Base-by-base conservation (phyloP, 176 grass and related monocot genomes). In the Lolium perenne region DNA sequence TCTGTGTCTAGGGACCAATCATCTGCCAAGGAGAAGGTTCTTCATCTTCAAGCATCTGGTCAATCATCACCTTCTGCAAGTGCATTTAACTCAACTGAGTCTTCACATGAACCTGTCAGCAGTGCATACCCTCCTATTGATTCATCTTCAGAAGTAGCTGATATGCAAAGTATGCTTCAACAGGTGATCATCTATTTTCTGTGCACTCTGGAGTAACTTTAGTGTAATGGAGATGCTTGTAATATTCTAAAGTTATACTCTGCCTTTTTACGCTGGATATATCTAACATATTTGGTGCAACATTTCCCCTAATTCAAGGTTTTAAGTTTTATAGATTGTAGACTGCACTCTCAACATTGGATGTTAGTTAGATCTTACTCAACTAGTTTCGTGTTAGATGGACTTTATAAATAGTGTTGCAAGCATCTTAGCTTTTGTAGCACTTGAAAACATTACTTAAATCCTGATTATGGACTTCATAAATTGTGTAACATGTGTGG, bases 91-190 rank as follows among this genome's bases (percentile, higher is more conserved):
- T 91, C 87, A 86, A 78, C 66, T 10, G 92, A 88, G 73, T 90
- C 77, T 89, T 89, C 88, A 80, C 90, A 90, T 90, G 92, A 89
- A 81, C 71, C 90, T 57, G 48, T 69, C 73, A 88, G 17, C 54
- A 90, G 76, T 29, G 69, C 74, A 69, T 81, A 38, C 72, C 77
- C 87, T 83, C 91, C 84, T 80, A 72, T 58, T 41, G 79, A 86
- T 46, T 74, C 93, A 62, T 86, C 90, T 56, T 79, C 80, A 50
- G 90, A 96, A 85, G 88, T 86, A 83, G 61, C 68, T 26, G 72
- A 83, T 73, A 87, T 88, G 71, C 87, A 92, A 58, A 86, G 86
- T 45, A 98, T 89, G 90, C 80, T 97, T 76, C 93, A 91, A 86
- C 92, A 99, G 94, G 97, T 96, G 85, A 69, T 79, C 10, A 69